Percentiles rank a stretch among this genome's conserved stretches.
phyloP scores from a whole-genome alignment of 192 early-diverging fungal genomes.

The Entomortierella beljakovae region DNA sequence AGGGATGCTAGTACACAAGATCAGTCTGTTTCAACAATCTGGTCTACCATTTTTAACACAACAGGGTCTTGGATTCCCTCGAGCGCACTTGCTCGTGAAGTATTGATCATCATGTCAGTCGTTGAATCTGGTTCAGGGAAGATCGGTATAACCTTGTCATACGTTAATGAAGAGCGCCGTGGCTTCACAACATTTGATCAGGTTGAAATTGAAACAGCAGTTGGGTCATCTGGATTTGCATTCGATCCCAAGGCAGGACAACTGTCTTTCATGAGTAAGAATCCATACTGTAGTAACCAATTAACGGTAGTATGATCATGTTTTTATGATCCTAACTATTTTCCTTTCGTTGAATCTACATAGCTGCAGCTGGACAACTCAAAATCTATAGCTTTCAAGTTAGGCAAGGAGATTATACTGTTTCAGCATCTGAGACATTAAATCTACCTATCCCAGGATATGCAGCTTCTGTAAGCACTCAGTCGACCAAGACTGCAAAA shows the following conservation, averaged over 20 bases:
- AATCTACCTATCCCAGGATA: conserved; percentile 43
- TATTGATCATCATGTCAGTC: conserved; percentile 57
- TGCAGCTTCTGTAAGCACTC: background rate
- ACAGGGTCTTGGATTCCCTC: conserved; percentile 60
- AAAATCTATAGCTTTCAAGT: conserved; percentile 38
- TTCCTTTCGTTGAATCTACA: background rate
- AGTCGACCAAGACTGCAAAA: conserved; percentile 15
- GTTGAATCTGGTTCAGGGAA: conserved; percentile 9
- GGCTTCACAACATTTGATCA: conserved; percentile 55
- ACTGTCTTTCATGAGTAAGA: conserved; percentile 50
- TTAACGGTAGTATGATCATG: background rate
- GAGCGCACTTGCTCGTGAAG: conserved; percentile 50
- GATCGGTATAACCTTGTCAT: conserved; percentile 43
- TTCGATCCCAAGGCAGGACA: conserved; percentile 48
- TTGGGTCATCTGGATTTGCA: conserved; percentile 29
- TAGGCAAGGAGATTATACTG: conserved; percentile 10
- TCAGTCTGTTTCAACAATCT: conserved; percentile 26
- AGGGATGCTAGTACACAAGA: conserved; percentile 18
- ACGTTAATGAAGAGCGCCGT: conserved; percentile 58
- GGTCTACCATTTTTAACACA: conserved; percentile 58
- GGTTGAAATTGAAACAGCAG: conserved; percentile 37
- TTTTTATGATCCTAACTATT: background rate
- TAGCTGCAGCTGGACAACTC: conserved; percentile 37
- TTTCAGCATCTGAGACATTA: conserved; percentile 34
- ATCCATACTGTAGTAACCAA: background rate